Base-by-base conservation (phyloP, 2,329 filamentous ascomycete species). In the Aureobasidium lini region DNA sequence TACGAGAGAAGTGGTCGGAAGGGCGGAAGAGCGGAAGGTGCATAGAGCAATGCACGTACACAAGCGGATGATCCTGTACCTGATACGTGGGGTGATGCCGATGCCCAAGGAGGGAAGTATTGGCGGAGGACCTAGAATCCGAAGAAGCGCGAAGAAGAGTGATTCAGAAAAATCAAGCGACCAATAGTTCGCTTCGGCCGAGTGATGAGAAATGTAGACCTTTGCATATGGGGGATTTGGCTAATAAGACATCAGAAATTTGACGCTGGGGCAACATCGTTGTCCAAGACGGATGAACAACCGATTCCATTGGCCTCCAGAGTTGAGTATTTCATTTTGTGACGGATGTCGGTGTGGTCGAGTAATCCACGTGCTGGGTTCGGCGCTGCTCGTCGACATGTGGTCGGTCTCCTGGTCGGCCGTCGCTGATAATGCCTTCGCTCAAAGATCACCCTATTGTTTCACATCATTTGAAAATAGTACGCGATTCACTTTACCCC, bases 71-170 rank as follows among this genome's bases (percentile, higher is more conserved):
- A 40, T 39, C 34, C 23, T 23, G n/a, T 43, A 54, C n/a, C 50
- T 54, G 50, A 43, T 43, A 54, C 37, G 39, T 54, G 50, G 50
- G 39, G 50, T 54, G 50, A 54, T 54, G 37, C 37, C 29, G 28
- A 34, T 5, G 34, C 49, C 15, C 36, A 42, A 52, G 18, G 50
- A 7, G 32, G 48, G 36, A 54, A 43, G 37, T 54, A 18, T 54
- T 43, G 39, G 37, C 37, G 37, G 18, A 34, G 43, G 37, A 54
- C 37, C 49, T 52, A 23, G 37, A 32, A 16, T 37, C 37, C 18
- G 15, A 23, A 43, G 37, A 54, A 15, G 50, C 28, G 29, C 50
- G 29, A 32, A 32, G 39, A 5, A 34, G 11, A 32, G 50, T 43
- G 37, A 54, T 23, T 32, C 15, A 43, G 50, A 32, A 15, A 8